A percentile compares a stretch with the other conserved stretches of the same genome.
phyloP scores from a whole-genome alignment of 805 yeast species.

The Kregervanrija delftensis region DNA sequence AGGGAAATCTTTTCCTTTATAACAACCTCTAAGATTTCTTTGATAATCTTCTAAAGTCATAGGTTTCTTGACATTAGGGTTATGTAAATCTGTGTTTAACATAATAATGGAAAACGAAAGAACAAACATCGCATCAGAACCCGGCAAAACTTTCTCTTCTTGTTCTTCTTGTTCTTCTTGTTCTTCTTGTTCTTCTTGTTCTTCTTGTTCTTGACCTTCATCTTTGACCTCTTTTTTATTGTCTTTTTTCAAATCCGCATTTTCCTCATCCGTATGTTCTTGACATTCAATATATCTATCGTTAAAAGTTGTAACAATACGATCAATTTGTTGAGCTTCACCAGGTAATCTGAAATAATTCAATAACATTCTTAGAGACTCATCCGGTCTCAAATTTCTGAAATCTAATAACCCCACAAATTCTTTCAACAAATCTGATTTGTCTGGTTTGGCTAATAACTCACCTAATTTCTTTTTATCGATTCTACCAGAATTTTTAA shows the following conservation, averaged over 20 bases:
- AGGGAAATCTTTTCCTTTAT: constrained; percentile 70
- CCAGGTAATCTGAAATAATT: constrained; percentile 91
- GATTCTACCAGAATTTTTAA: constrained; percentile 69
- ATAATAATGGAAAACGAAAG: constrained; percentile 87
- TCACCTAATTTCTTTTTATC: constrained; percentile 89
- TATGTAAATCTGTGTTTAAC: constrained; percentile 91
- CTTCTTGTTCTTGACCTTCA: constrained; percentile 23
- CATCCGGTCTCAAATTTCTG: constrained; percentile 77
- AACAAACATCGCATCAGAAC: constrained; percentile 81
- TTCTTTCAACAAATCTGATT: constrained; percentile 47
- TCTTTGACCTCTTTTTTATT: constrained; percentile 17
- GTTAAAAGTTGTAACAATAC: constrained; percentile 83
- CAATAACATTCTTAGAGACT: constrained; percentile 76
- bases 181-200: constrained; percentile 13
- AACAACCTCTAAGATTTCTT: constrained; percentile 73
- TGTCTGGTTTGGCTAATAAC: constrained; percentile 69
- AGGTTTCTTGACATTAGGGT: constrained; percentile 85
- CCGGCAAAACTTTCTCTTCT: constrained; percentile 55
- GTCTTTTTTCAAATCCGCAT: constrained; percentile 3
- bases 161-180: constrained; percentile 23
- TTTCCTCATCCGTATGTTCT: constrained; percentile 19
- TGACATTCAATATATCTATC: constrained; percentile 69
- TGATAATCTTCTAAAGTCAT: constrained; percentile 84
- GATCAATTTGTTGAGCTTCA: constrained; percentile 93
- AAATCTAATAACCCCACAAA: constrained; percentile 75